Base-by-base conservation (phyloP, 2,329 filamentous ascomycete genomes). In the Lasiodiplodia citricola region DNA sequence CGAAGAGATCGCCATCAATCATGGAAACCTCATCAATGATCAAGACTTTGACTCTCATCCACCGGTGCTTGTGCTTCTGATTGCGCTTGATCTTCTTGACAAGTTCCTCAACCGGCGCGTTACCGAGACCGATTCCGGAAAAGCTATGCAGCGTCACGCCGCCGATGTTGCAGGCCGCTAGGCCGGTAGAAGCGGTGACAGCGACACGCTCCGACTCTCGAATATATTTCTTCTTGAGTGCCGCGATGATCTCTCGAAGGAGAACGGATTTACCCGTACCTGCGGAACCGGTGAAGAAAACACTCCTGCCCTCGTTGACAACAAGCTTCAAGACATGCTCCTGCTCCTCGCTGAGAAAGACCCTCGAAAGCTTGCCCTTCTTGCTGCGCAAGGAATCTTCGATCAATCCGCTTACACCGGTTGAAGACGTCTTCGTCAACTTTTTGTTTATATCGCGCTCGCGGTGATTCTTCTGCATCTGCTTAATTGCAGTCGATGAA, bases 211-310 rank as follows among this genome's bases (percentile, higher is more conserved):
- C 96, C 0, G 91, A 89, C 72, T 97, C 93, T 62, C 87, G 86
- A 3, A 81, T 83, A 78, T 91, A 91, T 76, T 96, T 97, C 71
- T 88, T 88, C 70, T 91, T 92, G 63, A 99, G 78, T 4, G 92
- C 89, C 5, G 87, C 83, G 73, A 99, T 98, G 70, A 98, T 97
- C 72, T 96, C 90, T 71, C 94, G 88, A 87, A 99, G 93, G 68
- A 99, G 82, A 4, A 99, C 95, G 1, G 96, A 99, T 84, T 99
- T 99, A 79, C 96, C 96, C 4, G 96, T 97, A 85, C 89, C 94
- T 69, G 96, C 96, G 69, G 96, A 97, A 74, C 96, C 96, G 0
- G 96, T 99, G 79, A 99, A 99, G 83, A 99, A 99, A 2, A 97
- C 94, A 74, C 95, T 98, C 78, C 94, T 91, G 69, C 87, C 87